These are phyloP conservation scores for Zarea fungicola DNA, from an alignment of 2,329 filamentous ascomycete genomes.

Conservation along the genomic window DNA sequence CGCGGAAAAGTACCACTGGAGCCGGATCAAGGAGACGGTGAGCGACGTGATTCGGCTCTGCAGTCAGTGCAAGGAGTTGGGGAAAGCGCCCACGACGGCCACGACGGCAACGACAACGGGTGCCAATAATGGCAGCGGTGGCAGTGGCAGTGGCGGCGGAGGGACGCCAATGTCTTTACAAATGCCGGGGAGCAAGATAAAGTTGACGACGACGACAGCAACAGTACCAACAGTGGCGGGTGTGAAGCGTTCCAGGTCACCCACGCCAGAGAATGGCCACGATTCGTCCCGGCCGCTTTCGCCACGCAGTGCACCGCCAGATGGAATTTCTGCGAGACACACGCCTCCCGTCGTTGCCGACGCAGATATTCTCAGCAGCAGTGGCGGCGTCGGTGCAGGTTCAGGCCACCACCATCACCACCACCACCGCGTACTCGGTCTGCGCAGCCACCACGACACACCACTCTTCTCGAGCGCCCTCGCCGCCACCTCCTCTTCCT, in stretches of 20 bases:
- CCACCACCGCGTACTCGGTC: slow-evolving; percentile 13
- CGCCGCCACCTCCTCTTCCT: neutral
- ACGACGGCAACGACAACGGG: slow-evolving; percentile 1
- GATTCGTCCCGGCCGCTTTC: neutral
- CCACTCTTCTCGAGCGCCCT: slow-evolving; percentile 8
- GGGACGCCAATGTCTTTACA: no score
- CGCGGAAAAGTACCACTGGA: slow-evolving; percentile 94
- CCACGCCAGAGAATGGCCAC: neutral
- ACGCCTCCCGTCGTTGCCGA: neutral
- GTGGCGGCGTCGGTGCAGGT: no score
- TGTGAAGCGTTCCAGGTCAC: slow-evolving; percentile 7
- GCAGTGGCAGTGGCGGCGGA: slow-evolving; percentile 19
- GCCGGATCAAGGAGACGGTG: slow-evolving; percentile 95
- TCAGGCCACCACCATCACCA: slow-evolving; percentile 11
- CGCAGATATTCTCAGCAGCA: no score
- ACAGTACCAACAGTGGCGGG: slow-evolving; percentile 27
- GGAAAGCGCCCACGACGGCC: slow-evolving; percentile 43
- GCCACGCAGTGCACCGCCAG: neutral
- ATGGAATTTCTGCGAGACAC: neutral
- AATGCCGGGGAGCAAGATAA: no score
- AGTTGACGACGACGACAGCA: neutral
- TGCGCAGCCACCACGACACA: slow-evolving; percentile 15
- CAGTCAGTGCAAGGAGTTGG: slow-evolving; percentile 76
- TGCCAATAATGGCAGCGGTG: slow-evolving; percentile 15
- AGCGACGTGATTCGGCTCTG: slow-evolving; percentile 92